Evolutionary conservation across 2,329 filamentous ascomycete species (phyloP), one percentile per base, ranked within the genome.

Genomic region (Curvularia lunata): DNA sequence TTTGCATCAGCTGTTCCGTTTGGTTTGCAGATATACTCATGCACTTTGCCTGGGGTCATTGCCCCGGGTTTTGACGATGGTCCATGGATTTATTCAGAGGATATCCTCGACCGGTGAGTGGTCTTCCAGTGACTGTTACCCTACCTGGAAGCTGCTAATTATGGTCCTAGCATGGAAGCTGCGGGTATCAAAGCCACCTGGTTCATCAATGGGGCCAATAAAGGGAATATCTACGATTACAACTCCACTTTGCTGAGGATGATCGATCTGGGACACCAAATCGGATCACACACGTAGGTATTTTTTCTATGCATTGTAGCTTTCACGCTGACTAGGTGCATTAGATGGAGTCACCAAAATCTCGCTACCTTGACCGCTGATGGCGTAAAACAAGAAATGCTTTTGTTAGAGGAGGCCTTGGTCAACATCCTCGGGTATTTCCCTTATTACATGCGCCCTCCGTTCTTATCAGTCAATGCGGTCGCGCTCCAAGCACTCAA

Each of bases 341-440:
- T 27, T 16, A 58, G 56, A 5, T 83, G 81, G 81, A 79, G 77
- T 4, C 81, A 83, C 63, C 74, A 78, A 23, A 75, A 79, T 52
- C 69, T 82, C 28, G 75, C 71, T 51, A 67, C 73, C 5, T 59
- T 82, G 19, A 74, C 76, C 13, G 66, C 76, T 1, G 67, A 69
- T 2, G 70, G 73, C 48, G 75, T 80, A 58, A 71, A 75, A 43
- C 70, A 81, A 37, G 79, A 74, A 51, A 80, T 83, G 69, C 62
- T 74, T 52, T 78, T 79, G 62, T 80, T 82, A 62, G 81, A 83
- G 68, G 80, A 81, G 72, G 81, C 82, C 6, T 69, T 84, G 46
- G 71, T 75, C 43, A 82, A 82, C 63, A 79, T 83, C 49, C 67
- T 83, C 2, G 81, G 81, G 21, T 78, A 78, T 57, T 79, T 82